These are phyloP conservation scores for Trichoderma sp. DNA, from an alignment of 2,329 filamentous ascomycete species.

Conservation along the genomic window DNA sequence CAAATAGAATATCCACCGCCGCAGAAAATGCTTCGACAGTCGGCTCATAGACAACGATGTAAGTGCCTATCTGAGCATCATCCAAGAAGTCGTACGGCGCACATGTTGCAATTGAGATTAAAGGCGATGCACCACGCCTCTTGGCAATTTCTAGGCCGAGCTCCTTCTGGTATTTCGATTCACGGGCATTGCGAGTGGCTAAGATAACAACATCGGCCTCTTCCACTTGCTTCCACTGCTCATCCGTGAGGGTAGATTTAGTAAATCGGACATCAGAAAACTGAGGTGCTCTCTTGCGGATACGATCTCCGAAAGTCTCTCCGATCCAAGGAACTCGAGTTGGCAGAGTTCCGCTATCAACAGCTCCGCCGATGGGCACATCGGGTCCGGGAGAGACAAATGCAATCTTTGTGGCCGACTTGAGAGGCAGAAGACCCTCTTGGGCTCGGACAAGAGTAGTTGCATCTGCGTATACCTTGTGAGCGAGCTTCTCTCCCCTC, in stretches of 20 bases:
- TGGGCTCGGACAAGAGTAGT: conserved; percentile 25
- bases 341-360: conserved; percentile 25
- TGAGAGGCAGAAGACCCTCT: conserved; percentile 23
- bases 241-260: conserved; percentile 18
- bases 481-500: conserved; percentile 23
- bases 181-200: conserved; percentile 28
- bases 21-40: conserved; percentile 28
- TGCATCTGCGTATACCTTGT: conserved; percentile 24
- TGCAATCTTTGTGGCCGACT: conserved; percentile 22
- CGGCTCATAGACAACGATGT: conserved; percentile 29
- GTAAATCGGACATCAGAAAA: conserved; percentile 27
- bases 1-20: conserved; percentile 26
- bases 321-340: conserved; percentile 30
- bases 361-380: conserved; percentile 27
- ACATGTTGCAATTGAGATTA: conserved; percentile 28
- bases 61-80: conserved; percentile 24
- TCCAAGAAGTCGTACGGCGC: conserved; percentile 30
- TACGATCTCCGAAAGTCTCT: conserved; percentile 25
- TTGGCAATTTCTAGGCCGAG: conserved; percentile 25
- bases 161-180: conserved; percentile 27
- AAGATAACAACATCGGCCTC: conserved; percentile 27
- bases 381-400: conserved; percentile 29
- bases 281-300: conserved; percentile 21
- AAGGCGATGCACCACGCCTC: conserved; percentile 17
- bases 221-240: conserved; percentile 26